Percentiles rank a stretch among this genome's conserved stretches.
These are phyloP conservation scores for Gossypium bickii DNA, from an alignment of 345 rosid genomes.

Conservation along the genomic window DNA sequence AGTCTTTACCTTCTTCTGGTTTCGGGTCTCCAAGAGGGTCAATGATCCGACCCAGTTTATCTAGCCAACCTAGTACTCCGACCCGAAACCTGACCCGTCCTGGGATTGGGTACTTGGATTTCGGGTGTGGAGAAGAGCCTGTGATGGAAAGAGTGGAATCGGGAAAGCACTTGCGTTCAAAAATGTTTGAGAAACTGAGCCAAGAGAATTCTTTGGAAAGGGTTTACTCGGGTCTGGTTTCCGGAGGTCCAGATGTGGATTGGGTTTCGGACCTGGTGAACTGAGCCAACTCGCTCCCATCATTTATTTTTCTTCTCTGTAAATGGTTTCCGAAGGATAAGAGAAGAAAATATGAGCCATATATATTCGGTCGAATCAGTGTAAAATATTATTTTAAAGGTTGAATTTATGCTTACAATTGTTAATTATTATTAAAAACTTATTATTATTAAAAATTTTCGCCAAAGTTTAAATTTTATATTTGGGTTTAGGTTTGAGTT, in stretches of 20 bases:
- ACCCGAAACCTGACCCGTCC: slow-evolving; percentile 30
- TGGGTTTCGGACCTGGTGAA: slow-evolving; percentile 79
- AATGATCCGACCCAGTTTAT: slow-evolving; percentile 49
- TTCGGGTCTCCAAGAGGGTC: slow-evolving; percentile 61
- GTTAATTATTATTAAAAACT: too few species aligned
- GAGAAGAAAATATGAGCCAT: not conserved
- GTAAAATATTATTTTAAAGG: not conserved
- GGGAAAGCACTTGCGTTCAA: slow-evolving; percentile 60
- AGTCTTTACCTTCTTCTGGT: slow-evolving; percentile 46
- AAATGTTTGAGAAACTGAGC: slow-evolving; percentile 68
- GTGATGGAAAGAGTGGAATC: slow-evolving; percentile 82
- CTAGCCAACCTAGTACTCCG: slow-evolving; percentile 56
- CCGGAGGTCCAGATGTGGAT: slow-evolving; percentile 50
- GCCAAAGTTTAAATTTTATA: fast-evolving
- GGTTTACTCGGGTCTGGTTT: slow-evolving; percentile 21
- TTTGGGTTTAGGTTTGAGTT: too few species aligned
- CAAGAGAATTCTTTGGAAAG: slow-evolving; percentile 54
- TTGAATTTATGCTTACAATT: too few species aligned
- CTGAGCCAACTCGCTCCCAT: slow-evolving; percentile 6
- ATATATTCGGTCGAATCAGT: not conserved
- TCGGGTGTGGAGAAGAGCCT: slow-evolving; percentile 53
- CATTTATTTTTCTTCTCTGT: not conserved
- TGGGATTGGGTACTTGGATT: slow-evolving; percentile 31
- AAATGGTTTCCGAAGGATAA: not conserved
- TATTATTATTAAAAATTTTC: too few species aligned